A percentile compares a stretch with the other conserved stretches of the same genome.
Conservation (phyloP, 257 asterid species). For the Handroanthus guayacan region DNA sequence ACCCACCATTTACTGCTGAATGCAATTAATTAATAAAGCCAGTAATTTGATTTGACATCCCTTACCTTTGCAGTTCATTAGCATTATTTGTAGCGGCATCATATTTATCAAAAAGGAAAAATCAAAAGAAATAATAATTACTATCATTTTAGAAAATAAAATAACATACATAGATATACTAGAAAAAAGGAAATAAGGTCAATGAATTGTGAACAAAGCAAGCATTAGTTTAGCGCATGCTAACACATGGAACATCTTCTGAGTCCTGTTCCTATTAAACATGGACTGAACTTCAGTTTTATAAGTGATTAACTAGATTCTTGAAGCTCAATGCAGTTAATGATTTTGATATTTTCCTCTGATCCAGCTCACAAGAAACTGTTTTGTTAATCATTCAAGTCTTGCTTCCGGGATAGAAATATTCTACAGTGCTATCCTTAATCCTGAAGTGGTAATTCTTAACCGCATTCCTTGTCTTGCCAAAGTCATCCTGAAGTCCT, state of each 20-base stretch:
- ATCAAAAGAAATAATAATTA: too few species aligned
- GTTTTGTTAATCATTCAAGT: slow-evolving; percentile 23
- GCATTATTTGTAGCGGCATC: too few species aligned
- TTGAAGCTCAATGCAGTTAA: not conserved
- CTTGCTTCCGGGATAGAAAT: slow-evolving; percentile 78
- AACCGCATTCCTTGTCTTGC: slow-evolving; percentile 56
- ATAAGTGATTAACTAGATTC: not conserved
- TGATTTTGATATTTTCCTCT: not conserved
- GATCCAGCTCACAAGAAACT: not conserved
- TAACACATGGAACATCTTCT: not conserved
- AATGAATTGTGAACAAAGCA: too few species aligned
- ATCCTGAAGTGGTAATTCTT: slow-evolving; percentile 79
- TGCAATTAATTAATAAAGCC: too few species aligned
- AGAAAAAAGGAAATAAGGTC: too few species aligned
- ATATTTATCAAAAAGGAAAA: too few species aligned
- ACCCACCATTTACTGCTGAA: too few species aligned
- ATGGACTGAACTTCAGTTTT: not conserved
- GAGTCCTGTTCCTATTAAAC: not conserved
- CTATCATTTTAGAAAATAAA: too few species aligned
- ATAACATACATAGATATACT: too few species aligned
- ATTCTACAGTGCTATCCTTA: slow-evolving; percentile 76
- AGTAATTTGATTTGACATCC: too few species aligned
- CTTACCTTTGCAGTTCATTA: too few species aligned
- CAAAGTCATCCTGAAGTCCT: slow-evolving; percentile 49
- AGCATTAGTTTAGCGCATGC: not conserved